Conservation (phyloP, 176 grass and related monocot species). For the Triticum turgidum region DNA sequence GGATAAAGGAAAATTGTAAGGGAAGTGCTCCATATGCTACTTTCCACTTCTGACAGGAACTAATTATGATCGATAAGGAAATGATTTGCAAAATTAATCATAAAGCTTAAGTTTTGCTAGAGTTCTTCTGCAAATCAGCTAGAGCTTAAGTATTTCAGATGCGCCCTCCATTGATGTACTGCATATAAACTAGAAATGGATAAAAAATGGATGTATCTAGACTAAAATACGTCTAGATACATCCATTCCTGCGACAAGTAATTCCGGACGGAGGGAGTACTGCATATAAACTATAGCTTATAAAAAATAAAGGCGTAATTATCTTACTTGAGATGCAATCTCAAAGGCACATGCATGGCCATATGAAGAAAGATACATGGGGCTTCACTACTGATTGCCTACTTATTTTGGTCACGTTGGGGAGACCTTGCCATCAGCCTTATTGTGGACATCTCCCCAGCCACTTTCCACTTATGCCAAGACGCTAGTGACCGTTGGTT, state of each 20-base stretch:
- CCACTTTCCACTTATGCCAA: constrained; percentile 9
- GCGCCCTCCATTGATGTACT: too few relatives aligned
- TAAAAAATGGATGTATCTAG: too few relatives aligned
- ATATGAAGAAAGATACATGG: constrained; percentile 19
- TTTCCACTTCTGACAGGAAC: not conserved
- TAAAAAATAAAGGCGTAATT: not conserved
- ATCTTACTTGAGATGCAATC: not conserved
- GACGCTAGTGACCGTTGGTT: not conserved
- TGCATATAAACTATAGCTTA: not conserved
- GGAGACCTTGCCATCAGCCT: constrained; percentile 9
- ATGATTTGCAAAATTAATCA: not conserved
- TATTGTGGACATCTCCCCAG: not conserved
- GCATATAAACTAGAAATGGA: not conserved
- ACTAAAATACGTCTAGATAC: too few relatives aligned
- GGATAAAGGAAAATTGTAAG: not conserved
- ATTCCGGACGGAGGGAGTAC: too few relatives aligned
- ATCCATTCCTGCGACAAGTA: too few relatives aligned
- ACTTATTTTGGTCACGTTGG: constrained; percentile 5
- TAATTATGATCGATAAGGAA: not conserved
- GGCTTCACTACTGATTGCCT: not conserved
- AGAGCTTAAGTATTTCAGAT: too few relatives aligned
- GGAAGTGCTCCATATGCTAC: not conserved
- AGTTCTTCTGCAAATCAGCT: not conserved
- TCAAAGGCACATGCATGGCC: not conserved
- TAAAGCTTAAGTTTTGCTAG: not conserved